Percentiles rank a stretch among this genome's conserved stretches.
phyloP scores from a whole-genome alignment of 306 rosid genomes.

The Notholithocarpus densiflorus region DNA sequence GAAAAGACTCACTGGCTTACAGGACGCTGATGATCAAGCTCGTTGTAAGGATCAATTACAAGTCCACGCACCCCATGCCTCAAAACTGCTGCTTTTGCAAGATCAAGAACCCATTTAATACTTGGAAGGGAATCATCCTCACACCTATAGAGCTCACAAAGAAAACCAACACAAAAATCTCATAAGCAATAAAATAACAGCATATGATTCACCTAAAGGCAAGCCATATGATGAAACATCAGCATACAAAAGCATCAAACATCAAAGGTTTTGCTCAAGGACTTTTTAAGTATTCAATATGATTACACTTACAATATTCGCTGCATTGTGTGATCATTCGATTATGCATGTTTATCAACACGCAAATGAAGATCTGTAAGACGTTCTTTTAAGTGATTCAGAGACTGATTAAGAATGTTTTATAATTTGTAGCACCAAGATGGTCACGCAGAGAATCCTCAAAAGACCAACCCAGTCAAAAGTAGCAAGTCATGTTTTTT shows the following conservation, averaged over 20 bases:
- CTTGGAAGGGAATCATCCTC: conserved; percentile 90
- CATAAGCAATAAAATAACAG: background rate
- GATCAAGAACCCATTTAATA: conserved; percentile 87
- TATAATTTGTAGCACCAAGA: background rate
- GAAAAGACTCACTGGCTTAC: conserved; percentile 64
- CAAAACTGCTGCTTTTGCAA: conserved; percentile 82
- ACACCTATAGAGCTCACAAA: conserved; percentile 50
- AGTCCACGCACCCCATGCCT: conserved; percentile 98
- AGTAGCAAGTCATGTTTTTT: conserved; percentile 1
- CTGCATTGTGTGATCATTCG: background rate
- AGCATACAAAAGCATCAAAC: conserved; percentile 5
- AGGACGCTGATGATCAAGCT: conserved; percentile 96
- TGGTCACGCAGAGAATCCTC: background rate
- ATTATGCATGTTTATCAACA: background rate
- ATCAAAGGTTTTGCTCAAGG: conserved; percentile 15
- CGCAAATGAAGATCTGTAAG: background rate
- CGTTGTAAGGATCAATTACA: conserved; percentile 97
- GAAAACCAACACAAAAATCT: conserved; percentile 17
- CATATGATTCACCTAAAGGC: background rate
- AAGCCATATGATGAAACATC: background rate
- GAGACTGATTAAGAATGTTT: background rate
- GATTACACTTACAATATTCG: background rate
- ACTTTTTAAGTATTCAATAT: background rate
- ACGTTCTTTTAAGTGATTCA: background rate
- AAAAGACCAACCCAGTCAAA: background rate